A percentile compares a stretch with the other conserved stretches of the same genome.
These are phyloP conservation scores for Ehretia macrophylla DNA, from an alignment of 257 asterid genomes.

Conservation along the genomic window DNA sequence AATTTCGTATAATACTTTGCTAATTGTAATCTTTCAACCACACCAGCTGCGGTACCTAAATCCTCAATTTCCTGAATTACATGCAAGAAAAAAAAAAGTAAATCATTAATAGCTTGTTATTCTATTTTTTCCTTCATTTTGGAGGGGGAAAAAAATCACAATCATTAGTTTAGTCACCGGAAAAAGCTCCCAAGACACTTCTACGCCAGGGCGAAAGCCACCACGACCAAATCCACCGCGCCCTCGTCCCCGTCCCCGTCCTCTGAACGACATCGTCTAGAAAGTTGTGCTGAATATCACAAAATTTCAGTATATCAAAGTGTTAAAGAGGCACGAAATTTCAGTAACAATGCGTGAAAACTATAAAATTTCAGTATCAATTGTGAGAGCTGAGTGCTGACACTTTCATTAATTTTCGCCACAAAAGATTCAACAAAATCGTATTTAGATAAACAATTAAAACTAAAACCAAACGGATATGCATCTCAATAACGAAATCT, in stretches of 20 bases:
- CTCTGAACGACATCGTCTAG: constrained; percentile 41
- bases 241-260: constrained; percentile 47
- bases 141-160: not conserved
- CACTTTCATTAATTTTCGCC: no score
- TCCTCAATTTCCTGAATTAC: constrained; percentile 42
- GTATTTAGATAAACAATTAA: no score
- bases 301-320: no score
- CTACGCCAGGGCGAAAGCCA: constrained; percentile 26
- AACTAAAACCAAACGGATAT: no score
- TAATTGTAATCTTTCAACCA: constrained; percentile 19
- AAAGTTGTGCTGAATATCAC: not conserved
- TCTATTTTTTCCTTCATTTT: not conserved
- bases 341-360: no score
- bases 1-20: constrained; percentile 34
- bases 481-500: no score
- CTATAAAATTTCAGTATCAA: no score
- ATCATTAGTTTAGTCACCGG: constrained; percentile 30
- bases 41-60: constrained; percentile 37
- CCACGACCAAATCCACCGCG: constrained; percentile 13
- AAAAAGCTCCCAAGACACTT: constrained; percentile 37
- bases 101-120: not conserved
- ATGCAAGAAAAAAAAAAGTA: not conserved
- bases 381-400: no score
- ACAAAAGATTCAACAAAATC: no score
- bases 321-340: no score